Conservation (phyloP, 2,329 filamentous ascomycete genomes). For the Colletotrichum filicis region DNA sequence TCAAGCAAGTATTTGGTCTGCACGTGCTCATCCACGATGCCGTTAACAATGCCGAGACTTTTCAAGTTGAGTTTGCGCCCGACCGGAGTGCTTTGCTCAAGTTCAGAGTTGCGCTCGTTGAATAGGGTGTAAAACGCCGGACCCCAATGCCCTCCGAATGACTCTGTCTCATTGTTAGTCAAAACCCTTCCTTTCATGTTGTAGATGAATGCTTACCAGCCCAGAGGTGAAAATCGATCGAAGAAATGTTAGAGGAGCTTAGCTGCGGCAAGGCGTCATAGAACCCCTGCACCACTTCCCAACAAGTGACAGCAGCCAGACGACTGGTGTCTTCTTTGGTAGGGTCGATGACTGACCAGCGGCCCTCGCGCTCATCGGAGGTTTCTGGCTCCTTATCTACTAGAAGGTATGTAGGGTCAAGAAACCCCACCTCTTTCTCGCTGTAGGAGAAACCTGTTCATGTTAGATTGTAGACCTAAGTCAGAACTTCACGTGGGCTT, state of each 20-base stretch:
- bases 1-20: conserved; percentile 8
- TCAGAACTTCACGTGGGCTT: neutral
- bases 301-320: conserved; percentile 14
- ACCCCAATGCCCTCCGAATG: conserved; percentile 14
- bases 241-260: conserved; percentile 5
- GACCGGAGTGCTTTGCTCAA: neutral
- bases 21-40: conserved; percentile 1
- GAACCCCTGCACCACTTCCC: conserved; percentile 18
- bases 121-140: neutral
- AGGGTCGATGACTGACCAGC: conserved; percentile 15
- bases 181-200: neutral
- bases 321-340: conserved; percentile 17
- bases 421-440: conserved; percentile 11
- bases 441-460: conserved; percentile 14
- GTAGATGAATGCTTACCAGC: neutral
- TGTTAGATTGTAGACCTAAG: rapidly evolving
- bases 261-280: conserved; percentile 15
- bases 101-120: conserved; percentile 13
- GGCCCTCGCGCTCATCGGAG: conserved; percentile 1
- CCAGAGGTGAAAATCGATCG: conserved; percentile 14
- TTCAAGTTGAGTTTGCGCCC: conserved; percentile 15
- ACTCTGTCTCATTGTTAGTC: neutral
- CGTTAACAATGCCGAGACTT: conserved; percentile 43
- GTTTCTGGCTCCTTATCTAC: conserved; percentile 4
- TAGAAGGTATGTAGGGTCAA: neutral